Evolutionary conservation across 768 basidiomycete species (phyloP).

Genomic region (Cytidiella melzeri): DNA sequence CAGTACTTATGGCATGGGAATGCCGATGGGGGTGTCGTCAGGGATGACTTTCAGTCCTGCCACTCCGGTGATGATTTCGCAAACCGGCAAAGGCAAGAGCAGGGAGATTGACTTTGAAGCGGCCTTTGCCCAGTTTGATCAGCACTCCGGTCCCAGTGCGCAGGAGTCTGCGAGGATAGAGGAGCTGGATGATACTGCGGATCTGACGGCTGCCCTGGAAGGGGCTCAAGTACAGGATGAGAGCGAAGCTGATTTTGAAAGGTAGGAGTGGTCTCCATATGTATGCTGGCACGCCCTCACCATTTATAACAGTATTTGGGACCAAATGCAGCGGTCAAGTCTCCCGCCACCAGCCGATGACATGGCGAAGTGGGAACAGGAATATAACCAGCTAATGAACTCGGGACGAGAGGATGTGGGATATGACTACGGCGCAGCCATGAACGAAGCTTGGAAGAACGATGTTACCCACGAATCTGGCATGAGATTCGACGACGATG

Average conservation of each 20-base stretch:
- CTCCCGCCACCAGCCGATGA: slow-evolving; percentile 55
- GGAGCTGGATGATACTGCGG: slow-evolving; percentile 42
- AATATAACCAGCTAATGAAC: slow-evolving; percentile 75
- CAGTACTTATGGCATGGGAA: slow-evolving; percentile 26
- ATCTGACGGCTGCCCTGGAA: slow-evolving; percentile 33
- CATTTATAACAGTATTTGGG: slow-evolving; percentile 46
- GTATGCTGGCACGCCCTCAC: not conserved
- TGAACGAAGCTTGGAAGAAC: slow-evolving; percentile 61
- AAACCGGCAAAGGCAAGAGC: slow-evolving; percentile 74
- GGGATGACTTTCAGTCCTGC: slow-evolving; percentile 14
- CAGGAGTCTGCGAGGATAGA: slow-evolving; percentile 43
- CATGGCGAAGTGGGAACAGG: slow-evolving; percentile 75
- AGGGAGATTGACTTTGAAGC: slow-evolving; percentile 78
- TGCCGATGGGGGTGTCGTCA: slow-evolving; percentile 21
- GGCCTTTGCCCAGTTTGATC: slow-evolving; percentile 66
- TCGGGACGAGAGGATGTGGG: slow-evolving; percentile 54
- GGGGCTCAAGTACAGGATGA: slow-evolving; percentile 19
- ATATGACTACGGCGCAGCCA: slow-evolving; percentile 49
- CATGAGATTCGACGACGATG: slow-evolving; percentile 59
- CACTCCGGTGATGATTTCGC: slow-evolving; percentile 18
- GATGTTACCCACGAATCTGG: slow-evolving; percentile 31
- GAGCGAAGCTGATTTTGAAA: slow-evolving; percentile 42
- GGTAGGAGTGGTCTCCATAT: slow-evolving; percentile 27
- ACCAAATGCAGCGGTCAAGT: slow-evolving; percentile 52
- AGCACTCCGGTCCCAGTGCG: slow-evolving; percentile 41